phyloP scores from a whole-genome alignment of 352 stramenopile species.

The Phytophthora pini region DNA sequence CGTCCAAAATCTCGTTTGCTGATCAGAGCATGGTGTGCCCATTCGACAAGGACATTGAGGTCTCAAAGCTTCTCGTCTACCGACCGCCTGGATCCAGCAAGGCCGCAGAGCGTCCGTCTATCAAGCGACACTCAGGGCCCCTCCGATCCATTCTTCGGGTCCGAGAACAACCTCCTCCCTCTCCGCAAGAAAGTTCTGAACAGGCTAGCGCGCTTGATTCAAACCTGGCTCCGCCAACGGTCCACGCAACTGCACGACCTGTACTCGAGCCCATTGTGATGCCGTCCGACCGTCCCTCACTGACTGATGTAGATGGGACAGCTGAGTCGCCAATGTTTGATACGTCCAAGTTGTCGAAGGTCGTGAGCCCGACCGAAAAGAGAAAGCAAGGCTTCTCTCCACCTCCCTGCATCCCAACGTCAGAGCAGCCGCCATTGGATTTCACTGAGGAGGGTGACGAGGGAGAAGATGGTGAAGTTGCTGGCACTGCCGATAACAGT shows the following conservation, averaged over 20 bases:
- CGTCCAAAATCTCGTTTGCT: conserved; percentile 44
- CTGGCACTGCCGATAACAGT: neutral
- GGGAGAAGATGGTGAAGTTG: conserved; percentile 1
- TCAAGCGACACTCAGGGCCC: conserved; percentile 18
- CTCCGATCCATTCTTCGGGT: conserved; percentile 41
- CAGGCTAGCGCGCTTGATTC: neutral
- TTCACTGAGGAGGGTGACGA: conserved; percentile 33
- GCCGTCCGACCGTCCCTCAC: conserved; percentile 16
- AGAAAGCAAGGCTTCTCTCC: conserved; percentile 32
- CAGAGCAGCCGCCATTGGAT: conserved; percentile 34
- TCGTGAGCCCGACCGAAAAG: conserved; percentile 42
- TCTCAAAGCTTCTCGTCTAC: conserved; percentile 41
- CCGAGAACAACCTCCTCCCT: conserved; percentile 2
- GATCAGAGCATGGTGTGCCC: conserved; percentile 20
- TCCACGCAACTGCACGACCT: conserved; percentile 28
- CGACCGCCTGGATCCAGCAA: conserved; percentile 26
- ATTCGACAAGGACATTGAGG: conserved; percentile 49
- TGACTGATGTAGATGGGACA: conserved; percentile 15
- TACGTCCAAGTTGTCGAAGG: conserved; percentile 35
- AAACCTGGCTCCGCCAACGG: conserved; percentile 16
- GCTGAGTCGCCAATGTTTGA: conserved; percentile 30
- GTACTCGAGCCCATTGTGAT: conserved; percentile 26
- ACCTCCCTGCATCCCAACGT: conserved; percentile 31
- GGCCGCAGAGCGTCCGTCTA: conserved; percentile 12
- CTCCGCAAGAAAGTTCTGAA: conserved; percentile 1